Evolutionary conservation across 1,284 basidiomycete genomes (phyloP), one percentile per base, ranked within the genome.

Genomic region (Fomitopsis schrenkii): DNA sequence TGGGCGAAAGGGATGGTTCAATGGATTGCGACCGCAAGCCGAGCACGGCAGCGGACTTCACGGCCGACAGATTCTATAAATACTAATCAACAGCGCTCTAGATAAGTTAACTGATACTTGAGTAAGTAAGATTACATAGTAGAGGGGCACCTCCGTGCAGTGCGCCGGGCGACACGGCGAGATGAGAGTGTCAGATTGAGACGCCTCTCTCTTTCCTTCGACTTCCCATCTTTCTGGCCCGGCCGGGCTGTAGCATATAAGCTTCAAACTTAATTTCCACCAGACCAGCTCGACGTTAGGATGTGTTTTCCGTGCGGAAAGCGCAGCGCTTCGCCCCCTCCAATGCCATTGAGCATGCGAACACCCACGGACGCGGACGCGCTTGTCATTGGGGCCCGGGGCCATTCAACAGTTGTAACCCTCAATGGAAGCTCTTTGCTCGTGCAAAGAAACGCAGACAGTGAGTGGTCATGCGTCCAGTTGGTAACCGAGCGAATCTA

Each of bases 141-240:
- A 22, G 22, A 22, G 22, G 2, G 22, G 22, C 17, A 26, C 22
- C 26, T 48, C 46, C 46, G 46, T 30, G 44, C 44, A 59, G 65
- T 46, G 63, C 70, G 58, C 62, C 62, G 41, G 63, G 66, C 44
- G 38, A 61, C 5, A 60, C 64, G 50, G 59, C 52, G 36, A 65
- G 61, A 42, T 77, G 67, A 64, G 66, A 35, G 71, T 75, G 57
- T 70, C 70, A 5, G 67, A 22, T 22, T 22, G 22, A 22, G 22
- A 72, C 56, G 63, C 64, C 22, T 66, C 67, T 1, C 70, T 19
- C 4, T 22, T n/a, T n/a, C 30, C 52, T 10, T 48, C 45, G 5
- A 8, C 6, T 19, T 45, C 50, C 55, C 35, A 45, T 52, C 15
- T 5, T n/a, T 26, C 35, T 30, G 1, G 22, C 22, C 22, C 48